Evolutionary conservation across 805 yeast species (phyloP).

Genomic region (Zygosaccharomyces gambellarensis): DNA sequence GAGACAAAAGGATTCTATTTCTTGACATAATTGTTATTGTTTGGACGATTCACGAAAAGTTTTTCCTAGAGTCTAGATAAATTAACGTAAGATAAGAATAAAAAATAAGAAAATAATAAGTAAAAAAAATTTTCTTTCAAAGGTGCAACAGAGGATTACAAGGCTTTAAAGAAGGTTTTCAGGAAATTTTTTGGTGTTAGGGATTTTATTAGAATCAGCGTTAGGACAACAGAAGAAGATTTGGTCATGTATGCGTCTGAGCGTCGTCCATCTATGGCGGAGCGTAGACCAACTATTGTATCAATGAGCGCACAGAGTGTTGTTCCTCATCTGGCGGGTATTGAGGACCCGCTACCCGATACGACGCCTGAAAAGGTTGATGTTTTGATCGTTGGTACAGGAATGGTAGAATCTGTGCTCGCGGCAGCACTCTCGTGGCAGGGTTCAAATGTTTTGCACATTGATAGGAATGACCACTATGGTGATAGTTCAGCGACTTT

Average conservation of each 20-base stretch:
- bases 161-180: too few relatives aligned
- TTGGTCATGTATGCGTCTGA: slow-evolving; percentile 31
- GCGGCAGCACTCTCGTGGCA: slow-evolving; percentile 98
- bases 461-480: slow-evolving; percentile 78
- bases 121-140: background rate
- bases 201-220: background rate
- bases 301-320: slow-evolving; percentile 26
- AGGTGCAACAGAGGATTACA: background rate
- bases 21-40: background rate
- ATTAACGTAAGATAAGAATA: too few relatives aligned
- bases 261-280: slow-evolving; percentile 63
- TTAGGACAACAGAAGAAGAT: background rate
- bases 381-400: slow-evolving; percentile 89
- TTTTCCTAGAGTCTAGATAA: background rate
- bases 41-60: background rate
- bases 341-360: slow-evolving; percentile 65
- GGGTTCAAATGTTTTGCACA: slow-evolving; percentile 90
- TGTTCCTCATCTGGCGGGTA: slow-evolving; percentile 70
- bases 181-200: background rate
- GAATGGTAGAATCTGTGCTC: slow-evolving; percentile 76
- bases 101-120: background rate
- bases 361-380: slow-evolving; percentile 70
- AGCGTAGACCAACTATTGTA: slow-evolving; percentile 54
- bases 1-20: background rate
- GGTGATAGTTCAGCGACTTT: slow-evolving; percentile 87